Conservation (phyloP, 2,329 filamentous ascomycete genomes). For the Drechmeria coniospora region DNA sequence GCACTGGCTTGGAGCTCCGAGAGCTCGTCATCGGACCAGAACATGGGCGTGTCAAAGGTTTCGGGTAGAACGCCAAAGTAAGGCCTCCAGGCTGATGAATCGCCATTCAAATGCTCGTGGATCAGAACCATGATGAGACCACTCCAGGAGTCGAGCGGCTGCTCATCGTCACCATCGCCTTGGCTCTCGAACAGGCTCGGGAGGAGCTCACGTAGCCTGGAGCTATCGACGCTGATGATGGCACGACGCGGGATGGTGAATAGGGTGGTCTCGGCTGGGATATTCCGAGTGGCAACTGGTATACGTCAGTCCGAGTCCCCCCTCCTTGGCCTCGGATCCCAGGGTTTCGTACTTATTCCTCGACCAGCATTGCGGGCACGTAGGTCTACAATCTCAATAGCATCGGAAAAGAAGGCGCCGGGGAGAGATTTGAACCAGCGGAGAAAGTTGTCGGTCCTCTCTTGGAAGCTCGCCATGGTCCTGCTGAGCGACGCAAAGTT, state of each 20-base stretch:
- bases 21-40: conserved; percentile 62
- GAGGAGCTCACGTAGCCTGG: conserved; percentile 44
- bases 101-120: conserved; percentile 50
- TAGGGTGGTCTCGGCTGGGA: conserved; percentile 58
- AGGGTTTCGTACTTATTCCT: conserved; percentile 31
- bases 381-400: conserved; percentile 37
- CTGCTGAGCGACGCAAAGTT: conserved; percentile 2
- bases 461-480: conserved; percentile 21
- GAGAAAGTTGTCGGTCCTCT: conserved; percentile 29
- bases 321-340: not conserved
- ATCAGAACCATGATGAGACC: conserved; percentile 63
- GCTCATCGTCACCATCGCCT: conserved; percentile 16
- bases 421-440: conserved; percentile 37
- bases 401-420: conserved; percentile 36
- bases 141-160: conserved; percentile 36
- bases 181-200: conserved; percentile 34
- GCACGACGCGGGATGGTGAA: conserved; percentile 62
- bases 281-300: conserved; percentile 54
- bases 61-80: conserved; percentile 64
- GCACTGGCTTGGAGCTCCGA: conserved; percentile 60
- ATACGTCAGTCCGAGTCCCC: conserved; percentile 4
- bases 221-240: conserved; percentile 61
- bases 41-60: conserved; percentile 76
- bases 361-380: conserved; percentile 34
- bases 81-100: conserved; percentile 53